A percentile compares a stretch with the other conserved stretches of the same genome.
These are phyloP conservation scores for Saturnispora quitensis DNA, from an alignment of 805 yeast species.

Conservation along the genomic window DNA sequence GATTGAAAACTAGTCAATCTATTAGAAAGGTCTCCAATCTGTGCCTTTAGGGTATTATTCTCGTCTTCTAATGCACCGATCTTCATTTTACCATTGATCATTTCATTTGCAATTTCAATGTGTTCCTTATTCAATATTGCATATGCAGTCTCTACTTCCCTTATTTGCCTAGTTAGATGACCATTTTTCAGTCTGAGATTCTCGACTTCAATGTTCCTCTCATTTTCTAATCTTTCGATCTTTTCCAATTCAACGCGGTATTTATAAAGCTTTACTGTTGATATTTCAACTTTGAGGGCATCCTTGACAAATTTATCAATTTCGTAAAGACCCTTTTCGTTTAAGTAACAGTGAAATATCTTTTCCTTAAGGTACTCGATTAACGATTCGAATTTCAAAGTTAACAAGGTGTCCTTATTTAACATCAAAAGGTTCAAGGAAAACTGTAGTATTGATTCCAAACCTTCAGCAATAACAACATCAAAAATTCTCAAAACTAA, in stretches of 20 bases:
- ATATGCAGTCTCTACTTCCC: conserved; percentile 61
- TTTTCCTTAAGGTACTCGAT: conserved; percentile 71
- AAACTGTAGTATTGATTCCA: conserved; percentile 77
- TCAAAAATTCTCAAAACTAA: conserved; percentile 85
- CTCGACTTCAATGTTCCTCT: conserved; percentile 55
- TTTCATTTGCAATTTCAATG: conserved; percentile 74
- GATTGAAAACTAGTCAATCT: conserved; percentile 31
- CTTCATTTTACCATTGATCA: conserved; percentile 70
- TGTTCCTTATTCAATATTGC: conserved; percentile 73
- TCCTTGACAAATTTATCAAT: conserved; percentile 71
- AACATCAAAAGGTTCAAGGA: conserved; percentile 71
- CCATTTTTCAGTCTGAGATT: conserved; percentile 56
- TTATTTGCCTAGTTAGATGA: conserved; percentile 60
- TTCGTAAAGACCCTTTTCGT: conserved; percentile 33
- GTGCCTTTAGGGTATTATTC: conserved; percentile 47
- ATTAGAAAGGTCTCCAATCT: conserved; percentile 38
- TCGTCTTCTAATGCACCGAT: conserved; percentile 72
- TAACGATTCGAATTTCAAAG: conserved; percentile 65
- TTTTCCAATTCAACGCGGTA: conserved; percentile 69
- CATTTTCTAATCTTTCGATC: conserved; percentile 57
- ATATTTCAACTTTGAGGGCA: conserved; percentile 62
- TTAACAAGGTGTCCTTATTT: conserved; percentile 50
- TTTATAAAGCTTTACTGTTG: conserved; percentile 63
- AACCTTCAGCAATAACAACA: conserved; percentile 82
- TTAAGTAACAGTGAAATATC: conserved; percentile 59